These are phyloP conservation scores for Taiozyma sp. DNA, from an alignment of 1,139 yeast species.

Conservation along the genomic window DNA sequence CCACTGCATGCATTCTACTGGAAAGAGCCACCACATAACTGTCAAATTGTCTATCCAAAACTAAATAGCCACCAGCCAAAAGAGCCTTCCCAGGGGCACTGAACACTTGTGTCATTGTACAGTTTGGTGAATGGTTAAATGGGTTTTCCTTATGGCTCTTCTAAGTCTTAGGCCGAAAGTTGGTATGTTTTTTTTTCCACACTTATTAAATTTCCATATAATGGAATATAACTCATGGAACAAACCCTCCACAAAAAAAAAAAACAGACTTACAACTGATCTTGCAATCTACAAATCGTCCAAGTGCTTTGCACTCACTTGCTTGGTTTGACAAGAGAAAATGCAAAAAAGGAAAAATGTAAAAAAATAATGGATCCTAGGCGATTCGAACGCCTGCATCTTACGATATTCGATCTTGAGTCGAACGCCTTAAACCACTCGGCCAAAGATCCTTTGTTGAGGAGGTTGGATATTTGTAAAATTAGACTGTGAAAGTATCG, in stretches of 20 bases:
- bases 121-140: neutral
- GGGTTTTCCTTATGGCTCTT: neutral
- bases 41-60: constrained; percentile 67
- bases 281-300: no score
- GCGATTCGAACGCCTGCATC: constrained; percentile 14
- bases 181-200: neutral
- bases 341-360: neutral
- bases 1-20: constrained; percentile 82
- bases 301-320: no score
- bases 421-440: constrained; percentile 15
- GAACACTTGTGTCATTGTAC: constrained; percentile 31
- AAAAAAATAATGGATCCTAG: constrained; percentile 11
- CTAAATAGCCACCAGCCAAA: constrained; percentile 91
- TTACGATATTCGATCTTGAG: constrained; percentile 12
- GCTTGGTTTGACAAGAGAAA: neutral
- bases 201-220: no score
- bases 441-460: constrained; percentile 11
- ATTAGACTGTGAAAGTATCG: neutral
- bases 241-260: no score
- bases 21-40: constrained; percentile 87
- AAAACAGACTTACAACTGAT: no score
- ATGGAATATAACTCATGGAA: no score
- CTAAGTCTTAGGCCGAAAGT: no score
- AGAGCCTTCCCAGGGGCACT: constrained; percentile 97
- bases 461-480: neutral